Evolutionary conservation across 208 protist species (phyloP), one percentile per base, ranked within the genome.

Genomic region (Angomonas ambiguus): DNA sequence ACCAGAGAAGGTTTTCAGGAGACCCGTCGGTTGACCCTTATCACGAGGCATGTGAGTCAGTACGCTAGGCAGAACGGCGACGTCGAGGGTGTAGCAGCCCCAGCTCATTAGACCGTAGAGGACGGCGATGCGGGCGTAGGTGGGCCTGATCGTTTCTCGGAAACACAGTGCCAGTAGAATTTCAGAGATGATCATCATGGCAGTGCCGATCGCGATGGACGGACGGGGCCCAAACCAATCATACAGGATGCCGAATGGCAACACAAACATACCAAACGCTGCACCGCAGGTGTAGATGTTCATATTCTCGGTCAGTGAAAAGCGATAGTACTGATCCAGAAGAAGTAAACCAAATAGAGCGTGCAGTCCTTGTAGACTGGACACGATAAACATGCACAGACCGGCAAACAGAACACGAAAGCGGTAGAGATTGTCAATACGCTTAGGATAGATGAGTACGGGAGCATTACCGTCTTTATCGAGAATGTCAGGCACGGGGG

Each of bases 41-140:
- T 90, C 70, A 28, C 69, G 77, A 45, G 83, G 83, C 61, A 87
- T 78, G 60, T 82, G 72, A 25, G 65, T 80, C 59, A 85, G 65
- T 16, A 77, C 56, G 18, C 67, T 42, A 6, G 82, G 57, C 24
- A 87, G 57, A 11, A 68, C 62, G 1, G 51, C 35, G 42, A 90
- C 66, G 41, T 87, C 70, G 10, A 87, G 60, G 13, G 58, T 45
- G 66, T 78, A 74, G 63, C 67, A 65, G 28, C 80, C 80, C 51
- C 48, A 58, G 48, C 79, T 72, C 38, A 90, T 51, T 24, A 90
- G 0, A 28, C 62, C 77, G 56, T 83, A 87, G 61, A 81, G 79
- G 41, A 84, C 22, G 41, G 62, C 62, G 51, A 76, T 75, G 48
- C 76, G 61, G 18, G 38, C 8, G 35, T 72, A 62, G 8, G 68